Evolutionary conservation across 164 flowering plant genomes (phyloP).

Genomic region (Macadamia tetraphylla): DNA sequence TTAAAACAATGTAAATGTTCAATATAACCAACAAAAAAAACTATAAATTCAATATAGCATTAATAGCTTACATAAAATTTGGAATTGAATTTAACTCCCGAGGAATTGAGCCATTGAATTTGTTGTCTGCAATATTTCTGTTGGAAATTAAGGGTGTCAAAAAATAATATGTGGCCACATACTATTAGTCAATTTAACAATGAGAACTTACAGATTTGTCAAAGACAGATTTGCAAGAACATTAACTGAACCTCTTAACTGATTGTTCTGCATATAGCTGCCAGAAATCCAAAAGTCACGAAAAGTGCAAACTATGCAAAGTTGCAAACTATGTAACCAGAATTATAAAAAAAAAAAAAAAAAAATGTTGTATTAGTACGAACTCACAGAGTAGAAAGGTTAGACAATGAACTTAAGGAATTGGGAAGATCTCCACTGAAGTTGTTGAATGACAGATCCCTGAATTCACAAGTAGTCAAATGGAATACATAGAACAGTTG

Average conservation of each 20-base stretch:
- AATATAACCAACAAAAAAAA: slow-evolving; percentile 2
- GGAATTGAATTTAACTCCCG: slow-evolving; percentile 57
- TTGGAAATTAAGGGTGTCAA: slow-evolving; percentile 12
- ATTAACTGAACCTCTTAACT: slow-evolving; percentile 69
- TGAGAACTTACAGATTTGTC: slow-evolving; percentile 54
- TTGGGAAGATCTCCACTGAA: slow-evolving; percentile 79
- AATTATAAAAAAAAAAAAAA: neutral
- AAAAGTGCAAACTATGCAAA: slow-evolving; percentile 12
- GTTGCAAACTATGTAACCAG: slow-evolving; percentile 1
- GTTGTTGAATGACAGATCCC: slow-evolving; percentile 91
- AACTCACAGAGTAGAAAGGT: slow-evolving; percentile 81
- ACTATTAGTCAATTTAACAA: neutral
- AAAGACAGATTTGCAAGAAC: slow-evolving; percentile 54
- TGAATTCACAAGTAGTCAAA: slow-evolving; percentile 27
- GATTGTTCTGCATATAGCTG: slow-evolving; percentile 83
- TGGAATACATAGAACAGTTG: too few species aligned
- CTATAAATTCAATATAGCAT: slow-evolving; percentile 1
- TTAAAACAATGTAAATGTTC: slow-evolving; percentile 10
- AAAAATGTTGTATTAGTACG: slow-evolving; percentile 5
- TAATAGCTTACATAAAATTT: slow-evolving; percentile 56
- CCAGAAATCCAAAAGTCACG: slow-evolving; percentile 19
- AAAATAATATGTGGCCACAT: slow-evolving; percentile 11
- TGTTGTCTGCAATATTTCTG: slow-evolving; percentile 86
- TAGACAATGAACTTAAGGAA: slow-evolving; percentile 61
- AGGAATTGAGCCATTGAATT: slow-evolving; percentile 90